These are phyloP conservation scores for Amphichorda felina DNA, from an alignment of 2,329 filamentous ascomycete species.

Conservation along the genomic window DNA sequence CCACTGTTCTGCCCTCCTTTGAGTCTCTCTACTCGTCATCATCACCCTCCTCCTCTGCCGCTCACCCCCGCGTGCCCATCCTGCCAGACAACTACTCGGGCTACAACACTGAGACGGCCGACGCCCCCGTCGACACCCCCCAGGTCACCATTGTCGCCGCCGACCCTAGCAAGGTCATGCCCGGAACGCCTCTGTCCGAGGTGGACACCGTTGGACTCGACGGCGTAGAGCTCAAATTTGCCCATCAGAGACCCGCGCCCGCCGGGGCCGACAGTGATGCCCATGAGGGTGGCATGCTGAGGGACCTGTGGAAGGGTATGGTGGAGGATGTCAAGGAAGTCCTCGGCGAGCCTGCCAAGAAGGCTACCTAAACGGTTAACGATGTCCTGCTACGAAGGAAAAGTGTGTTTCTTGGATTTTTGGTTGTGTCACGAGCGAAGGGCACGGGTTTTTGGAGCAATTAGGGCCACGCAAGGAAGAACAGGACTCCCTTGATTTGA, in stretches of 20 bases:
- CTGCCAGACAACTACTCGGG: constrained; percentile 44
- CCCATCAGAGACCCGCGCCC: constrained; percentile 20
- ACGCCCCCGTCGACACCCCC: constrained; percentile 22
- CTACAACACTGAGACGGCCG: constrained; percentile 6
- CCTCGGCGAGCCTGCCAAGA: constrained; percentile 9
- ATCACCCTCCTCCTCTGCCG: constrained; percentile 15
- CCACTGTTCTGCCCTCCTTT: constrained; percentile 37
- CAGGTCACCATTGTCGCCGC: constrained; percentile 41
- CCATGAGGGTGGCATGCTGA: constrained; percentile 32
- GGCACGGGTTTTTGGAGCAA: too few relatives aligned
- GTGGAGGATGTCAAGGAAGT: constrained; percentile 32
- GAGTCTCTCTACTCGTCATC: constrained; percentile 18
- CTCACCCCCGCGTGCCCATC: constrained; percentile 41
- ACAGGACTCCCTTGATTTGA: not conserved
- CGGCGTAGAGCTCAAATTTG: constrained; percentile 42
- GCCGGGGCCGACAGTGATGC: constrained; percentile 14
- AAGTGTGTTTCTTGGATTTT: too few relatives aligned
- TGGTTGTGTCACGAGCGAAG: too few relatives aligned
- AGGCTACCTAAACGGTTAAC: constrained; percentile 5
- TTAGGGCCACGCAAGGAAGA: not conserved
- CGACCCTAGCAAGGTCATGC: constrained; percentile 39
- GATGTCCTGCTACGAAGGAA: too few relatives aligned
- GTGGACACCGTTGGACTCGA: constrained; percentile 38
- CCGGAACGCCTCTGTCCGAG: constrained; percentile 39
- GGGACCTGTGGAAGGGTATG: constrained; percentile 43